These are phyloP conservation scores for Pascua sp. DNA, from an alignment of 1,284 basidiomycete genomes.

Conservation along the genomic window DNA sequence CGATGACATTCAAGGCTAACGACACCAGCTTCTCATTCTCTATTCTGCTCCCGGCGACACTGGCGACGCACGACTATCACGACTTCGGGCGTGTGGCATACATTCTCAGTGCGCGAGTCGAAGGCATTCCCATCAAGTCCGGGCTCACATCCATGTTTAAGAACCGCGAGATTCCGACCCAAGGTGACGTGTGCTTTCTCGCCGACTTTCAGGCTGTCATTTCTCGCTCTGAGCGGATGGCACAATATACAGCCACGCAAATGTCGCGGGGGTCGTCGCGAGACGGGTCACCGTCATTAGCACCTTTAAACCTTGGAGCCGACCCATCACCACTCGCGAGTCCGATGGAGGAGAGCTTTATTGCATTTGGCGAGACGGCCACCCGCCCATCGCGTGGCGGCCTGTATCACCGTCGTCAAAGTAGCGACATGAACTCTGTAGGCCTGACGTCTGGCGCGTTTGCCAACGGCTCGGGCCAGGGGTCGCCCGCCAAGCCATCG, in stretches of 20 bases:
- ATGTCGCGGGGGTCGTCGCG: constrained; percentile 6
- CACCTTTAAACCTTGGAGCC: not conserved
- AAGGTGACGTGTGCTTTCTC: constrained; percentile 27
- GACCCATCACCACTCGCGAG: not conserved
- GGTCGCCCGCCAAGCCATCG: not conserved
- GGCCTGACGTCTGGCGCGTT: not conserved
- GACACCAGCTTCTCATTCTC: constrained; percentile 32
- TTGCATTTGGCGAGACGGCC: constrained; percentile 11
- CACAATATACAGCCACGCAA: constrained; percentile 11
- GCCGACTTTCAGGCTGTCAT: constrained; percentile 38
- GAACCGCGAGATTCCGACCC: constrained; percentile 7
- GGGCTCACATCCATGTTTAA: constrained; percentile 14
- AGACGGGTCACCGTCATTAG: constrained; percentile 2
- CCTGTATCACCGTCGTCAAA: constrained; percentile 18
- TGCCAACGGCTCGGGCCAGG: not conserved
- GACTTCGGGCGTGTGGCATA: constrained; percentile 31
- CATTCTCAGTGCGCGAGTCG: constrained; percentile 32
- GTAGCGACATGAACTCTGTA: constrained; percentile 2
- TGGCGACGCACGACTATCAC: constrained; percentile 35
- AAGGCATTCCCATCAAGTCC: constrained; percentile 13
- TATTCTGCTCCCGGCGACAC: constrained; percentile 36
- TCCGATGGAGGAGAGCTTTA: constrained; percentile 6
- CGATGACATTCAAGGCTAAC: not conserved
- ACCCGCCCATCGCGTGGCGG: not conserved
- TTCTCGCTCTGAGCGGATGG: constrained; percentile 33